Conservation (phyloP, 345 rosid species). For the Corymbia maculata region DNA sequence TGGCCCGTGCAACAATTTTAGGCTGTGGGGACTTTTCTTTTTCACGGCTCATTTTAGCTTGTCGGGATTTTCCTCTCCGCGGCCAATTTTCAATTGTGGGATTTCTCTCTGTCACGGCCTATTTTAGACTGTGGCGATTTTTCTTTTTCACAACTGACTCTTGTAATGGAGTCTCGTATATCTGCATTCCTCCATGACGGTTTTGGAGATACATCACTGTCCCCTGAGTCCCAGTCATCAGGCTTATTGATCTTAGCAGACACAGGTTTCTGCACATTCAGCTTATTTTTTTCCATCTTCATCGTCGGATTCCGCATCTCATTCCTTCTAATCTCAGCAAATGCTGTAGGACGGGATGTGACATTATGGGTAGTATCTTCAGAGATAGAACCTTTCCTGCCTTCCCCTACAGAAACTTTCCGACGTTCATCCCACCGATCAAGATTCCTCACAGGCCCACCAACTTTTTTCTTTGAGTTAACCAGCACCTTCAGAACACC, state of each 20-base stretch:
- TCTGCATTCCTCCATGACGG: slow-evolving; percentile 23
- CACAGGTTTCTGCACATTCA: slow-evolving; percentile 20
- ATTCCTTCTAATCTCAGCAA: slow-evolving; percentile 20
- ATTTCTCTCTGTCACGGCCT: not conserved
- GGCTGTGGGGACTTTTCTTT: slow-evolving; percentile 2
- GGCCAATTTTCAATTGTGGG: not conserved
- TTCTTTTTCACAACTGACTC: slow-evolving; percentile 24
- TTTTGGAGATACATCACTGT: slow-evolving; percentile 33
- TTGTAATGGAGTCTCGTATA: slow-evolving; percentile 18
- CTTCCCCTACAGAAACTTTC: slow-evolving; percentile 8
- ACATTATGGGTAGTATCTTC: slow-evolving; percentile 34
- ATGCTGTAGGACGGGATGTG: slow-evolving; percentile 16
- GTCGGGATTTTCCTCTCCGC: not conserved
- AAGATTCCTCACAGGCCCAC: slow-evolving; percentile 30
- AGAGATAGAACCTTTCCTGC: slow-evolving; percentile 19
- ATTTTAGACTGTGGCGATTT: slow-evolving; percentile 1
- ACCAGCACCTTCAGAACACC: slow-evolving; percentile 90
- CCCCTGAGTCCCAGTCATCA: slow-evolving; percentile 33
- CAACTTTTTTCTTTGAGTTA: slow-evolving; percentile 51
- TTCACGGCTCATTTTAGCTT: not conserved
- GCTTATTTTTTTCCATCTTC: slow-evolving; percentile 23
- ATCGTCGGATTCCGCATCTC: slow-evolving; percentile 26
- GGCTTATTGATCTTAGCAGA: slow-evolving; percentile 28
- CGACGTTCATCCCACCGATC: slow-evolving; percentile 18
- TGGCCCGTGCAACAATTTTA: slow-evolving; percentile 11